These are phyloP conservation scores for Starmerella riodocensis DNA, from an alignment of 805 yeast species.

Conservation along the genomic window DNA sequence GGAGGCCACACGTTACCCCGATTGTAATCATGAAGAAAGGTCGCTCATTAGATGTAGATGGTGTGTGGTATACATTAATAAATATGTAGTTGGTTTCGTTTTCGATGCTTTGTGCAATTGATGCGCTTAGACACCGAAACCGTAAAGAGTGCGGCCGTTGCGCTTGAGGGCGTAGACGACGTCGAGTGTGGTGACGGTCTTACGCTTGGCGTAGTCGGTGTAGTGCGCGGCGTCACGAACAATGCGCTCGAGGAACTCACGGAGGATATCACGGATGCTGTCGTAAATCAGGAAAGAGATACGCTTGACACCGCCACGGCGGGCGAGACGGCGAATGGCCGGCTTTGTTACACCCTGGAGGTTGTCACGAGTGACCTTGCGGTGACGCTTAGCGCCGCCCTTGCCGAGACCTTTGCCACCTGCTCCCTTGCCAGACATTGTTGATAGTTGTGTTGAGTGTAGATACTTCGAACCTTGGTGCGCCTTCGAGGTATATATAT, in stretches of 20 bases:
- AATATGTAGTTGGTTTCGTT: constrained; percentile 4
- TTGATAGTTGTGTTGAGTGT: constrained; percentile 19
- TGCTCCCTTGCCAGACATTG: constrained; percentile 99
- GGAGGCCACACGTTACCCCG: too few species aligned
- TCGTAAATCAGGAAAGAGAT: constrained; percentile 97
- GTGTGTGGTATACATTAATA: constrained; percentile 7
- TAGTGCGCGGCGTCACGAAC: constrained; percentile 98
- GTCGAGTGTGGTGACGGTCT: constrained; percentile 97
- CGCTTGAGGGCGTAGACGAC: constrained; percentile 99
- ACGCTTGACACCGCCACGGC: constrained; percentile 99
- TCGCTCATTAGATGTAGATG: neutral
- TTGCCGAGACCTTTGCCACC: constrained; percentile 99
- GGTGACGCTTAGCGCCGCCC: constrained; percentile 99
- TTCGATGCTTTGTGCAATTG: constrained; percentile 5
- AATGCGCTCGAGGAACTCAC: constrained; percentile 90
- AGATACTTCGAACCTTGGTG: too few species aligned
- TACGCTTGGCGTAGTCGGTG: constrained; percentile 99
- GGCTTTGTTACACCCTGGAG: constrained; percentile 99
- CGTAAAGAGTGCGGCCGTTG: constrained; percentile 99
- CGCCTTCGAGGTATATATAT: constrained; percentile 16
- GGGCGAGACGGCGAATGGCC: constrained; percentile 98
- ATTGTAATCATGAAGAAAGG: too few species aligned
- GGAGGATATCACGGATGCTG: constrained; percentile 94
- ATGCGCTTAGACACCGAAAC: constrained; percentile 89
- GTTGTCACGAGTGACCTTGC: constrained; percentile 98